These are phyloP conservation scores for Tylopilus subfusipes DNA, from an alignment of 768 basidiomycete species.

Conservation along the genomic window DNA sequence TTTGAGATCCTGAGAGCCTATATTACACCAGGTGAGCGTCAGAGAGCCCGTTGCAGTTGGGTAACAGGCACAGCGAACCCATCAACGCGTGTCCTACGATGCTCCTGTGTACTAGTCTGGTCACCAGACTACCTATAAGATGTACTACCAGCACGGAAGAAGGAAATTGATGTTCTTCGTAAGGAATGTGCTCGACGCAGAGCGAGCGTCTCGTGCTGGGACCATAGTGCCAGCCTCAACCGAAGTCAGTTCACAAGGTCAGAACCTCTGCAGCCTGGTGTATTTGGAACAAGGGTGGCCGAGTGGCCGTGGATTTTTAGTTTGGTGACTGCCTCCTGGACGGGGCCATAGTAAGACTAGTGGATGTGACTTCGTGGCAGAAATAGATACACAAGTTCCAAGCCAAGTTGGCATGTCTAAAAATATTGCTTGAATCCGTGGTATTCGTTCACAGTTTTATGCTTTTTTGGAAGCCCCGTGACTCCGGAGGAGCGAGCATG, in stretches of 20 bases:
- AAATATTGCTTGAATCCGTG: too few species aligned
- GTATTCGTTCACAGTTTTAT: too few species aligned
- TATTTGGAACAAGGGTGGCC: background rate
- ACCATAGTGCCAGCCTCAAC: background rate
- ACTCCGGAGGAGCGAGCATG: too few species aligned
- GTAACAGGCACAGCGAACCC: too few species aligned
- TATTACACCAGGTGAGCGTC: background rate
- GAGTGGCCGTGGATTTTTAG: background rate
- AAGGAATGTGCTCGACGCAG: background rate
- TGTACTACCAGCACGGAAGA: background rate
- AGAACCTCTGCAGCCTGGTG: background rate
- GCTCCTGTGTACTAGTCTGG: background rate
- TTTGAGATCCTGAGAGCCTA: background rate
- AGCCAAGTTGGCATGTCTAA: background rate
- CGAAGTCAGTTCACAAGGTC: background rate
- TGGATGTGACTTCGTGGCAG: too few species aligned
- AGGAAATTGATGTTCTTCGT: background rate
- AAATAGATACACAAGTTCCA: background rate
- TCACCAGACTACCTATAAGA: background rate
- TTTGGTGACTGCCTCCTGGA: too few species aligned
- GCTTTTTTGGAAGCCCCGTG: too few species aligned
- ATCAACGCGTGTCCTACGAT: background rate
- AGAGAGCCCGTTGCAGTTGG: background rate
- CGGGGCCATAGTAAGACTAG: background rate
- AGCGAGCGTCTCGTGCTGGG: background rate